phyloP scores from a whole-genome alignment of 305 asterid genomes.

The Andrographis paniculata region DNA sequence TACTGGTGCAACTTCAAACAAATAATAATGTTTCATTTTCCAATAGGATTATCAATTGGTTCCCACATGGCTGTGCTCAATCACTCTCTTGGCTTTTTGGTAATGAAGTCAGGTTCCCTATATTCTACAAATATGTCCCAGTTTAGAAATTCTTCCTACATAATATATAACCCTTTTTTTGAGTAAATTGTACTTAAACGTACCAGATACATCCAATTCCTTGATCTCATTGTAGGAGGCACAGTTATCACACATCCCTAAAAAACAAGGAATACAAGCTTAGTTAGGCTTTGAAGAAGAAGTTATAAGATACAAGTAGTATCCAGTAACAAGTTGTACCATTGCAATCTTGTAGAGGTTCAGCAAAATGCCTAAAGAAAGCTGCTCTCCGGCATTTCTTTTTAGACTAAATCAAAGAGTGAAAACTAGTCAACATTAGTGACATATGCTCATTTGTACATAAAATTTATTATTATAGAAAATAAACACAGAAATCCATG shows the following conservation, averaged over 20 bases:
- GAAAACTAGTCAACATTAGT: conserved; percentile 19
- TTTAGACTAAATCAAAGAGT: conserved; percentile 49
- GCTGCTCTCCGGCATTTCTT: conserved; percentile 83
- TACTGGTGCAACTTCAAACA: conserved; percentile 9
- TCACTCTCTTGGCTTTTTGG: background rate
- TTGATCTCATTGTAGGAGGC: conserved; percentile 54
- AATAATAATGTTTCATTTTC: background rate
- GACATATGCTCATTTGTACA: too few species aligned
- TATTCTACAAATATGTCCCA: conserved; percentile 13
- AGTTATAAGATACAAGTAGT: conserved; percentile 2
- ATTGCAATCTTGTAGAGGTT: conserved; percentile 80
- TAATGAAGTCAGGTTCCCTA: conserved; percentile 6
- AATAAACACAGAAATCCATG: background rate
- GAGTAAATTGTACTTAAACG: conserved; percentile 11
- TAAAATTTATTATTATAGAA: too few species aligned
- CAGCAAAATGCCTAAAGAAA: conserved; percentile 88
- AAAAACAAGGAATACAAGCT: conserved; percentile 20
- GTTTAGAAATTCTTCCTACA: background rate
- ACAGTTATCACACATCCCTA: conserved; percentile 98
- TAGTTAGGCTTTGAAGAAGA: conserved; percentile 10
- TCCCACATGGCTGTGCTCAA: background rate
- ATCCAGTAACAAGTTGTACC: conserved; percentile 45
- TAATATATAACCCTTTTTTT: too few species aligned
- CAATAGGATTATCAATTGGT: too few species aligned
- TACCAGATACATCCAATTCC: conserved; percentile 85